Evolutionary conservation across 768 basidiomycete species (phyloP), one percentile per base, ranked within the genome.

Genomic region (Leucocoprinus leucothites): DNA sequence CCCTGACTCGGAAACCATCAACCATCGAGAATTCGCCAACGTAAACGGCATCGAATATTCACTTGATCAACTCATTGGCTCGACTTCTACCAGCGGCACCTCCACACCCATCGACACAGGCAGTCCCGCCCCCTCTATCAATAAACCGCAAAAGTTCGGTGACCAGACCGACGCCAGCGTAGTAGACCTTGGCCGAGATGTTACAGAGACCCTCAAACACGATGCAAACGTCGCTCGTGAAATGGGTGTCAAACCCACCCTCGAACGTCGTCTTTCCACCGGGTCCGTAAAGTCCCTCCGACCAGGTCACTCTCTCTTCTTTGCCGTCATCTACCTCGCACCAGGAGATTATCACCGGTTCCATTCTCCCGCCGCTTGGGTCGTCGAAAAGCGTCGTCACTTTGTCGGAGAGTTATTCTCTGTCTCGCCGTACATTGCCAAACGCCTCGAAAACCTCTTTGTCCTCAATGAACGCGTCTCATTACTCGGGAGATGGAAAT

Each of bases 281-380:
- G 67, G 69, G 47, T 79, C 77, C 16, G 74, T 77, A 50, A 74
- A 75, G 57, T 74, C 73, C 38, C 74, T 87, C 42, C 82, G 82
- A 59, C 81, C 86, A 2, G 93, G 91, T 13, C 88, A 98, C 65
- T 79, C 85, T 16, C 82, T 98, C 21, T 97, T 85, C 73, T 99
- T 98, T 69, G 74, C 89, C 21, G 97, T 99, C 62, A 89, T 99
- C 57, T 99, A 98, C 73, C 89, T 99, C 53, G 97, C 96, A 0
- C 97, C 97, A 1, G 96, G 97, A 1, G 97, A 99, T 67, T 98
- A 98, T 69, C 96, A 99, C 65, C 84, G 96, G 14, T 99, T 97
- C 81, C 97, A 99, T 69, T 89, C 86, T 48, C 96, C 97, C 1
- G 86, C 94, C 0, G 85, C 91, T 6, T 98, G 97, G 97, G 94